A percentile compares a stretch with the other conserved stretches of the same genome.
Conservation (phyloP, 108 stramenopile species). For the Conticribra guillardii region DNA sequence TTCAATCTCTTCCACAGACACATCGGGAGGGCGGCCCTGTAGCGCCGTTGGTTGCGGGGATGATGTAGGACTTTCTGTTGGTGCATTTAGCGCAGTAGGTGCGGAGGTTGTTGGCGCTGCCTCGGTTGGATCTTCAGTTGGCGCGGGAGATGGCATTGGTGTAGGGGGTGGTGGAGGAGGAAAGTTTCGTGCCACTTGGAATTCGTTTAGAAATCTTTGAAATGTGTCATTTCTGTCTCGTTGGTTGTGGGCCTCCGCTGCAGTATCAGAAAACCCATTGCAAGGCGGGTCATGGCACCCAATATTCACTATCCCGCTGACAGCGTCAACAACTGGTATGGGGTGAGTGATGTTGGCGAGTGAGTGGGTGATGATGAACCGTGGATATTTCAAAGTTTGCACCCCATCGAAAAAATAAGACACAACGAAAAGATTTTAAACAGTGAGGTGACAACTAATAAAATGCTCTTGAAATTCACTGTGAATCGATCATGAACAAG, state of each 20-base stretch:
- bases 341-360: too few species aligned
- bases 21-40: constrained; percentile 22
- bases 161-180: constrained; percentile 33
- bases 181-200: constrained; percentile 29
- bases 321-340: constrained; percentile 43
- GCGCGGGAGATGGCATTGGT: constrained; percentile 25
- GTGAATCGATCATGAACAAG: too few species aligned
- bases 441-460: too few species aligned
- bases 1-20: constrained; percentile 11
- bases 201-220: constrained; percentile 38
- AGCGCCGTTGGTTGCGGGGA: constrained; percentile 28
- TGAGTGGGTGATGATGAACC: too few species aligned
- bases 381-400: too few species aligned
- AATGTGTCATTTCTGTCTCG: constrained; percentile 40
- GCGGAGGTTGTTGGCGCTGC: constrained; percentile 8
- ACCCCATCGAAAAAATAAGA: too few species aligned
- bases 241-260: constrained; percentile 37
- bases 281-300: constrained; percentile 52
- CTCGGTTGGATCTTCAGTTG: constrained; percentile 14
- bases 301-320: constrained; percentile 35
- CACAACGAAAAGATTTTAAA: too few species aligned
- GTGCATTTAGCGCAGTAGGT: constrained; percentile 7
- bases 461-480: too few species aligned
- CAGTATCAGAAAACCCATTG: constrained; percentile 10
- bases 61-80: constrained; percentile 24